Conservation (phyloP, 2,329 filamentous ascomycete genomes). For the Talaromyces marneffei region DNA sequence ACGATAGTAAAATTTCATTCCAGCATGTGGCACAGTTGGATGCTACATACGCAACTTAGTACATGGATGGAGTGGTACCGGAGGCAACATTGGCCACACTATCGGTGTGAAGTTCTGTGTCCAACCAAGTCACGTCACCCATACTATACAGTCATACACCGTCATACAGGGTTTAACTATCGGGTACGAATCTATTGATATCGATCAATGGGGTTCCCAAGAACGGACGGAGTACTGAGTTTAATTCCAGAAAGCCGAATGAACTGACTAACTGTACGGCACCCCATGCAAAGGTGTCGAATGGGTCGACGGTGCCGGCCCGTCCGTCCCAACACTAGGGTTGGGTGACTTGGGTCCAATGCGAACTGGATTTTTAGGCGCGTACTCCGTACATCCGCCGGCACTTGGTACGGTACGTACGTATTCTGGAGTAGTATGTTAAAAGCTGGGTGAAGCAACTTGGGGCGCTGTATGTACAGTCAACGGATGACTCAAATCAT, state of each 20-base stretch:
- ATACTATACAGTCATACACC: background rate
- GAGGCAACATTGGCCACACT: background rate
- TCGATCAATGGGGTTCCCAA: background rate
- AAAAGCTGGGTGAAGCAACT: too few relatives aligned
- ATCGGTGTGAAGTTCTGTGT: background rate
- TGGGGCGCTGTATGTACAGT: too few relatives aligned
- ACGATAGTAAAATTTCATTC: too few relatives aligned
- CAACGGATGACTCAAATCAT: background rate
- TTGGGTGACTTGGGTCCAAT: too few relatives aligned
- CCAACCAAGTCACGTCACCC: too few relatives aligned
- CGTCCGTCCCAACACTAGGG: background rate
- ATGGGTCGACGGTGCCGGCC: background rate
- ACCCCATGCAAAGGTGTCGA: background rate
- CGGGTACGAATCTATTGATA: background rate
- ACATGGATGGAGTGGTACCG: background rate
- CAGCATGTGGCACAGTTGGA: background rate
- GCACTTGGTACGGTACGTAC: background rate
- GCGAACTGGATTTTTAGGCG: background rate
- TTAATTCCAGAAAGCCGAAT: background rate
- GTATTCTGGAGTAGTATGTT: background rate
- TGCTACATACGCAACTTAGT: background rate
- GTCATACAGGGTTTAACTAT: background rate
- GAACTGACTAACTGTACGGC: background rate
- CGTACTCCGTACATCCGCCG: background rate
- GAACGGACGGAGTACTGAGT: background rate